Base-by-base conservation (phyloP, 495 filamentous ascomycete species). In the Chaetomium cochliodes region DNA sequence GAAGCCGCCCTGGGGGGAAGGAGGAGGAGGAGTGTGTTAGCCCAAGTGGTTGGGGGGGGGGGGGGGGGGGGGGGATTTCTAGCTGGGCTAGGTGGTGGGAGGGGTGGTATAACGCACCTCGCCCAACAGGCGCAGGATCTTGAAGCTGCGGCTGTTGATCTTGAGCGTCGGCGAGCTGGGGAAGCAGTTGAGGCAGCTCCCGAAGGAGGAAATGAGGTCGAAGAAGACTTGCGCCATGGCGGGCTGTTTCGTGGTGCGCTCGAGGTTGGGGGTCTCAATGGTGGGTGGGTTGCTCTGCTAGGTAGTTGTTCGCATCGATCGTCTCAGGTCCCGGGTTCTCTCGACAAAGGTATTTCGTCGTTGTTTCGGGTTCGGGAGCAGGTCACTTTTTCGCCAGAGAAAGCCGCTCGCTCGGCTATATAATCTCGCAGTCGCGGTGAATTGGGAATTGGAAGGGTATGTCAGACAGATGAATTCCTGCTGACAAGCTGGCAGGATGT, bases 161-260 rank as follows among this genome's bases (percentile, higher is more conserved):
- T 93, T 94, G 63, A 98, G 81, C 68, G 93, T 91, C 60, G 94
- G 94, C 53, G 91, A 91, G 69, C 90, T 88, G 20, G 96, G 93
- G 73, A 97, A 97, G 77, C 96, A 98, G 79, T 87, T 91, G 79
- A 97, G 86, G 83, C 93, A 98, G 78, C 90, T 92, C 60, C 90
- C 92, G 60, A 98, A 84, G 60, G 92, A 93, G 75, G 92, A 96
- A 61, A 97, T 77, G 20, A 96, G 80, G 75, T 98, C 94, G 66
- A 92, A 87, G 56, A 97, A 84, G 73, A 92, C 87, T 74, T 94
- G 90, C 66, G 91, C 84, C 92, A 94, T 94, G 74, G 67, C 75
- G 47, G 57, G 49, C 44, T 22, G 25, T 46, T 20, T 41, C 18
- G 20, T 16, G 33, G 28, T 30, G 26, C 37, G 13, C 60, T 63